Conservation (phyloP, 495 filamentous ascomycete species). For the Neurospora sp. region DNA sequence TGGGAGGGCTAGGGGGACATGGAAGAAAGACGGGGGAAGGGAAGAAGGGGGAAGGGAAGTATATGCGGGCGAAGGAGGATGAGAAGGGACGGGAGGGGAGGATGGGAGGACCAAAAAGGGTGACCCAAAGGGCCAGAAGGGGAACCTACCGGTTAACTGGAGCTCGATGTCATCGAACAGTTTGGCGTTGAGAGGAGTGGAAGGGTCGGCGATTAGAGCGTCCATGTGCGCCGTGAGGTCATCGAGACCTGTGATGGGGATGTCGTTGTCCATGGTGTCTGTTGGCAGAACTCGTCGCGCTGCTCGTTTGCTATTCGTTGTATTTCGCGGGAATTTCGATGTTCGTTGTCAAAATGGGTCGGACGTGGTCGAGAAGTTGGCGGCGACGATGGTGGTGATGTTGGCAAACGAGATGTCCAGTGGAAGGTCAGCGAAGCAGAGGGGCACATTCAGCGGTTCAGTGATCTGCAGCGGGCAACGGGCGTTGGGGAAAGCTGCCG, state of each 20-base stretch:
- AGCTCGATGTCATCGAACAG: constrained; percentile 45
- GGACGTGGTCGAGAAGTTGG: neutral
- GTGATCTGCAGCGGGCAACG: neutral
- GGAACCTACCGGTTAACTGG: constrained; percentile 35
- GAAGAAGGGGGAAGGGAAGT: too few species aligned
- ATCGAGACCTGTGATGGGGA: constrained; percentile 34
- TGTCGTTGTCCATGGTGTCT: constrained; percentile 16
- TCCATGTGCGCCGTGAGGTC: constrained; percentile 41
- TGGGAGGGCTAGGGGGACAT: too few species aligned
- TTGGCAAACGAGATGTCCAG: neutral
- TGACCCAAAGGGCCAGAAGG: too few species aligned
- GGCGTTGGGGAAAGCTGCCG: neutral
- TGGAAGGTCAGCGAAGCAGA: neutral
- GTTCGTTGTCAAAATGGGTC: neutral
- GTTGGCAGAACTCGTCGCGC: neutral
- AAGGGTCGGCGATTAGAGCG: constrained; percentile 30
- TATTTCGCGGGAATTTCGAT: neutral
- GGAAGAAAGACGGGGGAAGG: neutral
- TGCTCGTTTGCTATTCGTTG: neutral
- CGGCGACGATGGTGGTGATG: neutral
- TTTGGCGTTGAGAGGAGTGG: constrained; percentile 28
- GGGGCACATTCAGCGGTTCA: neutral
- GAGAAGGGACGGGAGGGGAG: neutral
- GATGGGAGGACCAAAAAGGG: neutral
- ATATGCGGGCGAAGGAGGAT: neutral